These are phyloP conservation scores for Trypanosoma congolense DNA, from an alignment of 208 protist genomes.

Conservation along the genomic window DNA sequence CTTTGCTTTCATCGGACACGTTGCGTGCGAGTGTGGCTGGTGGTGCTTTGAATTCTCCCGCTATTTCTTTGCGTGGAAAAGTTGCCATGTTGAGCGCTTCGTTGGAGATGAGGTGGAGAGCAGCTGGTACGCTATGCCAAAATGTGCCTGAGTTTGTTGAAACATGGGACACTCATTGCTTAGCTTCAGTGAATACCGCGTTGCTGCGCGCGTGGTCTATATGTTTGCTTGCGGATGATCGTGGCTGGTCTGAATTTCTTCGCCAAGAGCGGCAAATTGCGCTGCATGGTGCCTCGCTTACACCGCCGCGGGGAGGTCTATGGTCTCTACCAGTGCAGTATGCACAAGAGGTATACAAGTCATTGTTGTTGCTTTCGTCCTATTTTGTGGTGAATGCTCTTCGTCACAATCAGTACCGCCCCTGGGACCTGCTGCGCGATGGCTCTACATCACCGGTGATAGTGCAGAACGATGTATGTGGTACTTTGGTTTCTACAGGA, in stretches of 20 bases:
- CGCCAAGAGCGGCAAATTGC: constrained; percentile 19
- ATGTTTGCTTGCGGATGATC: constrained; percentile 14
- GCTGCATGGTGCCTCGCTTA: not conserved
- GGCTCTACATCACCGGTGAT: not conserved
- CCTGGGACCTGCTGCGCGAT: constrained; percentile 17
- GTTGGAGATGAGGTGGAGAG: constrained; percentile 10
- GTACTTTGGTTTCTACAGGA: constrained; percentile 8
- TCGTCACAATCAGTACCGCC: not conserved
- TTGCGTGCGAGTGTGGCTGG: not conserved
- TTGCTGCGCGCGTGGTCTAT: constrained; percentile 18
- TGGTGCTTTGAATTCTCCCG: not conserved
- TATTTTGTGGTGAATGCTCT: constrained; percentile 11
- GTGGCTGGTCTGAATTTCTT: constrained; percentile 16
- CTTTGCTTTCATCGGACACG: constrained; percentile 4
- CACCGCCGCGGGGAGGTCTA: not conserved
- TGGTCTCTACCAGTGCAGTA: constrained; percentile 14
- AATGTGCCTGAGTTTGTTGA: not conserved
- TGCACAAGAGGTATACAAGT: constrained; percentile 9
- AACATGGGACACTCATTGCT: not conserved
- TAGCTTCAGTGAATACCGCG: not conserved
- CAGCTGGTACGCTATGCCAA: not conserved
- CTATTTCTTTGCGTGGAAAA: constrained; percentile 10
- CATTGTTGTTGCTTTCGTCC: constrained; percentile 22
- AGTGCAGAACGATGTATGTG: not conserved
- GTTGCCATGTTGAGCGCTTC: constrained; percentile 10